These are phyloP conservation scores for Eucalyptus camaldulensis DNA, from an alignment of 345 rosid species.

Conservation along the genomic window DNA sequence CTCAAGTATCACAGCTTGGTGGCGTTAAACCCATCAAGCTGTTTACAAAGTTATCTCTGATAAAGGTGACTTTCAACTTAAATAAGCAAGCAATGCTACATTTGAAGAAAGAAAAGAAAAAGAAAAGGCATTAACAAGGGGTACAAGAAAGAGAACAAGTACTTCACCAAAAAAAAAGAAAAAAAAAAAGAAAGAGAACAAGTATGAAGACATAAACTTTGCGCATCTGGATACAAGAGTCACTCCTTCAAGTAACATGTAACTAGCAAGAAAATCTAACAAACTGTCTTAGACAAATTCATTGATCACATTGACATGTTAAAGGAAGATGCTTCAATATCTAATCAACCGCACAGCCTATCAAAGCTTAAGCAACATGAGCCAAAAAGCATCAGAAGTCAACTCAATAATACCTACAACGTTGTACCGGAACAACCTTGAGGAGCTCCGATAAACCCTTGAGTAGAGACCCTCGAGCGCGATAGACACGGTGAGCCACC, in stretches of 20 bases:
- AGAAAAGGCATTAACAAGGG: background rate
- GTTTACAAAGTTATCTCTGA: background rate
- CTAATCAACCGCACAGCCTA: background rate
- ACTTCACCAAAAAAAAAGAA: background rate
- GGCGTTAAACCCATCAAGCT: background rate
- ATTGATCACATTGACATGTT: background rate
- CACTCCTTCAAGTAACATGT: background rate
- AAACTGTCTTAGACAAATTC: background rate
- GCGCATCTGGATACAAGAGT: background rate
- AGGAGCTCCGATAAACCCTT: slow-evolving; percentile 42
- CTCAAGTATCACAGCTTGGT: background rate
- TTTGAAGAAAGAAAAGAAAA: background rate
- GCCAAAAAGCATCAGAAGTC: background rate
- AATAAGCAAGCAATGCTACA: background rate
- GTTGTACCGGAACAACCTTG: slow-evolving; percentile 34
- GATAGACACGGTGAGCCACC: slow-evolving; percentile 53
- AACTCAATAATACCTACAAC: slow-evolving; percentile 39
- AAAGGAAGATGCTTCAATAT: background rate
- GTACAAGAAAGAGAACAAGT: background rate
- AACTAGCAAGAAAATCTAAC: background rate
- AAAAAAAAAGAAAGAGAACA: background rate
- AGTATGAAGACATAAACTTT: background rate
- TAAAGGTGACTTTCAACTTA: background rate
- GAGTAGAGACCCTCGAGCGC: slow-evolving; percentile 37
- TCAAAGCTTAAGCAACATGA: background rate